Percentiles rank a stretch among this genome's conserved stretches.
Evolutionary conservation across 2,329 filamentous ascomycete species (phyloP).

Genomic region (Colletotrichum sp.): DNA sequence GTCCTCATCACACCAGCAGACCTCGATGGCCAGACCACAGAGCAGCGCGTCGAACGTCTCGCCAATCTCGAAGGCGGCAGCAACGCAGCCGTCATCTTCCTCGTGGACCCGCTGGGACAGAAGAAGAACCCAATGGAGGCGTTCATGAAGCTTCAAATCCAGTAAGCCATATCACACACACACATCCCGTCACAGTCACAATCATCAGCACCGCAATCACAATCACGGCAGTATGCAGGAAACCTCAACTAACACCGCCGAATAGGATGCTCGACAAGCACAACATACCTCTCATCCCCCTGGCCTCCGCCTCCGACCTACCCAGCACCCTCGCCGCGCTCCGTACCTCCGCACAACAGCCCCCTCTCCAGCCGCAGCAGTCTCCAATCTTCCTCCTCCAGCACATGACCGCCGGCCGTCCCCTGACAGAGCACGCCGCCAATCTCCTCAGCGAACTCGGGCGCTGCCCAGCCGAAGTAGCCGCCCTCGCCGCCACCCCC

Average conservation of each 20-base stretch:
- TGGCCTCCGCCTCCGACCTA: constrained; percentile 39
- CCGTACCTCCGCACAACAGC: constrained; percentile 21
- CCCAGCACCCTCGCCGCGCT: constrained; percentile 43
- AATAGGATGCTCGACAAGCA: constrained; percentile 37
- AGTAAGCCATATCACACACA: constrained; percentile 33
- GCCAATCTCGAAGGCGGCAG: constrained; percentile 39
- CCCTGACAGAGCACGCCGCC: constrained; percentile 27
- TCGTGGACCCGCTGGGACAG: constrained; percentile 37
- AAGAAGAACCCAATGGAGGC: constrained; percentile 28
- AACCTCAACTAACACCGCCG: neutral
- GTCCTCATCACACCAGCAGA: constrained; percentile 46
- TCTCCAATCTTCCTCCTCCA: neutral
- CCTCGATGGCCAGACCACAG: constrained; percentile 30
- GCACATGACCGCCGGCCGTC: constrained; percentile 25
- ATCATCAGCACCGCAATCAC: neutral
- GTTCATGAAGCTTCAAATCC: constrained; percentile 49
- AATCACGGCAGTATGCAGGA: neutral
- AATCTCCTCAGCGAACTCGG: constrained; percentile 34
- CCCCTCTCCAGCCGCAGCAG: neutral
- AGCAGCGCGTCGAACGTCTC: constrained; percentile 44
- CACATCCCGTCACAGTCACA: neutral
- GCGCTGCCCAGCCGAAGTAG: constrained; percentile 29
- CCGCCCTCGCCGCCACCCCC: constrained; percentile 22
- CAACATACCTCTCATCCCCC: constrained; percentile 46
- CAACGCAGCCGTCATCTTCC: constrained; percentile 48